A percentile compares a stretch with the other conserved stretches of the same genome.
Conservation (phyloP, 1,284 basidiomycete species). For the Ceratobasidium sp. region DNA sequence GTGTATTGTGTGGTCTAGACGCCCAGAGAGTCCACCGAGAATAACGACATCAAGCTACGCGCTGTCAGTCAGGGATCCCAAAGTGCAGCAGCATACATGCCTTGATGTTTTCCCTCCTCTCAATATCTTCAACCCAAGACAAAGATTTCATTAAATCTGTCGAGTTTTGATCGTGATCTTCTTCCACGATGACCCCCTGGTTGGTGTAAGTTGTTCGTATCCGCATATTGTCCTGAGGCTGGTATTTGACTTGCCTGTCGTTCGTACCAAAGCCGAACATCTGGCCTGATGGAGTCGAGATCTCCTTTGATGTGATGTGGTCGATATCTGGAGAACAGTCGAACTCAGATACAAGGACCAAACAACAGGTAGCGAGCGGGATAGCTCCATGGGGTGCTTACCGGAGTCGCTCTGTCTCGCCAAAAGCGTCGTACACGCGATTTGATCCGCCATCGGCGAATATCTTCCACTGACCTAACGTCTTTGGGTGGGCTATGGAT, state of each 20-base stretch:
- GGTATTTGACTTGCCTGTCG: slow-evolving; percentile 55
- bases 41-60: slow-evolving; percentile 74
- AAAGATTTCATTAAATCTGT: slow-evolving; percentile 97
- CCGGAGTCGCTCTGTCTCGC: slow-evolving; percentile 48
- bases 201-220: slow-evolving; percentile 21
- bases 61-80: slow-evolving; percentile 32
- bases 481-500: slow-evolving; percentile 46
- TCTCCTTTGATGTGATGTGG: slow-evolving; percentile 94
- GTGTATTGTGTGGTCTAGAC: slow-evolving; percentile 94
- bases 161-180: slow-evolving; percentile 78
- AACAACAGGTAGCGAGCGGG: not conserved
- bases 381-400: slow-evolving; percentile 45
- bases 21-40: slow-evolving; percentile 87
- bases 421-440: slow-evolving; percentile 73
- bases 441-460: slow-evolving; percentile 98
- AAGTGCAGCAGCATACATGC: not conserved
- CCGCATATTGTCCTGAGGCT: slow-evolving; percentile 17
- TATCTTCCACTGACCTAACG: slow-evolving; percentile 48
- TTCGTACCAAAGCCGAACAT: slow-evolving; percentile 76
- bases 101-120: slow-evolving; percentile 53
- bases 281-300: slow-evolving; percentile 82
- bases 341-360: not conserved
- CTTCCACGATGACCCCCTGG: slow-evolving; percentile 71
- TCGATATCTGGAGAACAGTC: slow-evolving; percentile 59
- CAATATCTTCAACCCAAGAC: slow-evolving; percentile 60